Conservation (phyloP, 345 rosid species). For the Isatis tinctoria region DNA sequence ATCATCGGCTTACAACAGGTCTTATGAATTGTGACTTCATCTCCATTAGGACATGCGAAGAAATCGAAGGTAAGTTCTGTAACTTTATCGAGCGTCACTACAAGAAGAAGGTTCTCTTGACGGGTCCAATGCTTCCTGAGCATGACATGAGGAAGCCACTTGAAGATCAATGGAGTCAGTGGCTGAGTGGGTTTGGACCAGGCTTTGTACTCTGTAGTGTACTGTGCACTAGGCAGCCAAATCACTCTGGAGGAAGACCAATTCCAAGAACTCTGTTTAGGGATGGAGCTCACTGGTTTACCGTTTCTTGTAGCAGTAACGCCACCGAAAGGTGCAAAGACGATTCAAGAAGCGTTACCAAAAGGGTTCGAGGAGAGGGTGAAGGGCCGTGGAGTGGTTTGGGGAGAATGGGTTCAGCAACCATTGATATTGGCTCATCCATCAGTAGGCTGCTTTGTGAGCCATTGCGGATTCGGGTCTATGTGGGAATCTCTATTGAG, state of each 20-base stretch:
- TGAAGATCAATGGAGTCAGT: conserved; percentile 22
- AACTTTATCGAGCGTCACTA: conserved; percentile 21
- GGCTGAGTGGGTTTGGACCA: conserved; percentile 10
- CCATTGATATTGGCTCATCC: conserved; percentile 28
- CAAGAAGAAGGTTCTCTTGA: conserved; percentile 25
- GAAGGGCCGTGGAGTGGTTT: conserved; percentile 32
- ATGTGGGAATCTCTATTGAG: conserved; percentile 47
- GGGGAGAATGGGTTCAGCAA: conserved; percentile 44
- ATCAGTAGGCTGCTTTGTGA: conserved; percentile 41
- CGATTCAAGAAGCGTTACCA: conserved; percentile 42
- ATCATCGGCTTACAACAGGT: neutral
- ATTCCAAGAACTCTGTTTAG: conserved; percentile 44
- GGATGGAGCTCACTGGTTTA: conserved; percentile 35
- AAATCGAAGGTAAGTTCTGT: conserved; percentile 40
- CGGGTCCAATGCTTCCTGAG: conserved; percentile 41
- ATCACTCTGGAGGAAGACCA: conserved; percentile 27
- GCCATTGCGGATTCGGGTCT: conserved; percentile 41
- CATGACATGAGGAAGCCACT: conserved; percentile 8
- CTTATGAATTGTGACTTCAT: conserved; percentile 35
- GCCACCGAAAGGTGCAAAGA: conserved; percentile 37
- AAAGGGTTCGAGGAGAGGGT: conserved; percentile 39
- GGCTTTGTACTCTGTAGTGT: conserved; percentile 29
- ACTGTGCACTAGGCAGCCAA: conserved; percentile 46
- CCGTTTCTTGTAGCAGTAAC: conserved; percentile 37
- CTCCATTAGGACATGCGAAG: conserved; percentile 34